Conservation (phyloP, 768 basidiomycete species). For the Phlegmacium glaucopus region DNA sequence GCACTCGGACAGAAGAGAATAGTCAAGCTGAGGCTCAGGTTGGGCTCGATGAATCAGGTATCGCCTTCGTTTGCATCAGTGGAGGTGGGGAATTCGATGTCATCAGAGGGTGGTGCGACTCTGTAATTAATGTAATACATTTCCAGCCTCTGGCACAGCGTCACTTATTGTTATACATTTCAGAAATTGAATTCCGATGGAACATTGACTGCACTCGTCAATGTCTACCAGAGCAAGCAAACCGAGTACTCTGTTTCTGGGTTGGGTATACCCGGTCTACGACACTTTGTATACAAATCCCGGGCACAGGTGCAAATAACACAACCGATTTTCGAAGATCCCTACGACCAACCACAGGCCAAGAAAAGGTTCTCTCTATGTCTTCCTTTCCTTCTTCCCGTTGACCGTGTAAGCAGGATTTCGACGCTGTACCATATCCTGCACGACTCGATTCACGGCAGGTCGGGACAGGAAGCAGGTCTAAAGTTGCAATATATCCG, state of each 20-base stretch:
- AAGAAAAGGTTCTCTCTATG: conserved; percentile 48
- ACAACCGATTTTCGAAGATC: conserved; percentile 79
- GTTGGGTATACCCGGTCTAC: conserved; percentile 82
- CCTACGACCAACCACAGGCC: conserved; percentile 64
- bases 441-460: conserved; percentile 88
- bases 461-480: conserved; percentile 76
- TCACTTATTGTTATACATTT: conserved; percentile 1
- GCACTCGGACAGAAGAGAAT: not conserved
- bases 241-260: conserved; percentile 71
- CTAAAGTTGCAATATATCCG: conserved; percentile 86
- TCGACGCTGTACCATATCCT: conserved; percentile 84
- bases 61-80: conserved; percentile 78
- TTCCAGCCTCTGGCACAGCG: not conserved
- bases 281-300: conserved; percentile 96
- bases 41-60: conserved; percentile 32
- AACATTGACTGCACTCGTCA: conserved; percentile 45
- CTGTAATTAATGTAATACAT: conserved; percentile 51
- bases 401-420: conserved; percentile 43
- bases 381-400: not conserved
- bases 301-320: conserved; percentile 88
- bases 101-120: conserved; percentile 74
- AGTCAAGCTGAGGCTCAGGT: conserved; percentile 15
- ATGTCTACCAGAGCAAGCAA: conserved; percentile 42
- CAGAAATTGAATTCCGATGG: conserved; percentile 69
- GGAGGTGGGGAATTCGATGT: conserved; percentile 82